phyloP scores from a whole-genome alignment of 345 rosid species.

The Citrus hindsii region DNA sequence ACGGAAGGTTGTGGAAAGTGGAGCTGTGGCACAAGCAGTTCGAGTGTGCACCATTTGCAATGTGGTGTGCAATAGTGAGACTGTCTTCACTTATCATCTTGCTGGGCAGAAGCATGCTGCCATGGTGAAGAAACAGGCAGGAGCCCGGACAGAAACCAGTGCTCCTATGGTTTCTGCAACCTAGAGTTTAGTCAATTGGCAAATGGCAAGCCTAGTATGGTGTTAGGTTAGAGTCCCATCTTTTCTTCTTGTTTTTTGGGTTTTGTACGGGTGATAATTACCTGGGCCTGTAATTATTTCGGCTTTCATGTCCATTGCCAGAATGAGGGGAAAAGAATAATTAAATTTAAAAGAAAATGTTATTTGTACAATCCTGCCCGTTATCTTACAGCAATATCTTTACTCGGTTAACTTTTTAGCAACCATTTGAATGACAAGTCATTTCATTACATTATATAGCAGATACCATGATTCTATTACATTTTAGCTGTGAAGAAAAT shows the following conservation, averaged over 20 bases:
- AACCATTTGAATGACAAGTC: background rate
- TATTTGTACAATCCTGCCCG: background rate
- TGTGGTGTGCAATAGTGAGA: constrained; percentile 43
- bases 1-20: constrained; percentile 32
- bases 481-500: too few species aligned
- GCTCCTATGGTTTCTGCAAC: background rate
- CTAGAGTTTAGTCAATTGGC: background rate
- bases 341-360: background rate
- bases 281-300: background rate
- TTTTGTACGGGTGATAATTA: background rate
- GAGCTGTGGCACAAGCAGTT: constrained; percentile 35
- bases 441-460: background rate
- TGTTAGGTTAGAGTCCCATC: background rate
- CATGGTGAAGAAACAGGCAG: constrained; percentile 32
- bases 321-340: background rate
- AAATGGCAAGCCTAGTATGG: background rate
- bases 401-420: background rate
- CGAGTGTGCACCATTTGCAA: constrained; percentile 36
- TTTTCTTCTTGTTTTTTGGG: background rate
- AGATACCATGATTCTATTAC: too few species aligned
- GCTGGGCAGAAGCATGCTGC: constrained; percentile 52
- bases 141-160: background rate
- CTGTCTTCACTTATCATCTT: constrained; percentile 36
- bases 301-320: background rate
- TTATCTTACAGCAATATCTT: background rate